Conservation (phyloP, 306 rosid species). For the Inga leiocalycina region DNA sequence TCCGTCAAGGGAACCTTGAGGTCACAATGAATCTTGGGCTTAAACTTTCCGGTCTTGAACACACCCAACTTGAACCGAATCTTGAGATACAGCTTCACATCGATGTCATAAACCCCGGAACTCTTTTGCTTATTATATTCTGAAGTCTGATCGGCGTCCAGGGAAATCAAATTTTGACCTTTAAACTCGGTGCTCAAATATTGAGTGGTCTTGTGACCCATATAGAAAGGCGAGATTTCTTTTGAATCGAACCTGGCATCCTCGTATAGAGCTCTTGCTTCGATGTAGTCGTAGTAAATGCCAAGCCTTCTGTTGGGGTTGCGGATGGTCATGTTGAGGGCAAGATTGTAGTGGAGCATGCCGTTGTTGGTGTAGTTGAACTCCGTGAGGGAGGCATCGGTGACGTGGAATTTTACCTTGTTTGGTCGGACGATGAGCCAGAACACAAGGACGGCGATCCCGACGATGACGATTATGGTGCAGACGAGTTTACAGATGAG, state of each 20-base stretch:
- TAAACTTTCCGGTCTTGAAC: constrained; percentile 39
- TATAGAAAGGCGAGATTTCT: constrained; percentile 40
- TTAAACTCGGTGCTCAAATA: constrained; percentile 21
- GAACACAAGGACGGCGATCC: constrained; percentile 40
- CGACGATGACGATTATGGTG: constrained; percentile 33
- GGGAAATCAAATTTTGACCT: constrained; percentile 25
- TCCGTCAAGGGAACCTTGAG: constrained; percentile 48
- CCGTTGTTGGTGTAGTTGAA: constrained; percentile 42
- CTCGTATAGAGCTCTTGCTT: constrained; percentile 48
- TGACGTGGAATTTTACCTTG: constrained; percentile 48
- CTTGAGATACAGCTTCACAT: constrained; percentile 41
- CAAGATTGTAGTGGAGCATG: constrained; percentile 49
- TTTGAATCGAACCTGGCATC: constrained; percentile 35
- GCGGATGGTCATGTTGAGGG: constrained; percentile 57
- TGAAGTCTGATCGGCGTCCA: background rate
- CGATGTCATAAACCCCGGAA: constrained; percentile 40
- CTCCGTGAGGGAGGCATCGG: constrained; percentile 53
- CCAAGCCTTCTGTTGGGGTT: constrained; percentile 59
- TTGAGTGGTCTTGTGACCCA: constrained; percentile 47
- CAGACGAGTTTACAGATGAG: constrained; percentile 41
- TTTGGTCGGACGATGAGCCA: constrained; percentile 61
- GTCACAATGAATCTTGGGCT: constrained; percentile 53
- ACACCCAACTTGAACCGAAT: constrained; percentile 45
- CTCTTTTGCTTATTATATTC: constrained; percentile 32
- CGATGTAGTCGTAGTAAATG: constrained; percentile 55